Conservation (phyloP, 345 rosid species). For the Salix dunnii region DNA sequence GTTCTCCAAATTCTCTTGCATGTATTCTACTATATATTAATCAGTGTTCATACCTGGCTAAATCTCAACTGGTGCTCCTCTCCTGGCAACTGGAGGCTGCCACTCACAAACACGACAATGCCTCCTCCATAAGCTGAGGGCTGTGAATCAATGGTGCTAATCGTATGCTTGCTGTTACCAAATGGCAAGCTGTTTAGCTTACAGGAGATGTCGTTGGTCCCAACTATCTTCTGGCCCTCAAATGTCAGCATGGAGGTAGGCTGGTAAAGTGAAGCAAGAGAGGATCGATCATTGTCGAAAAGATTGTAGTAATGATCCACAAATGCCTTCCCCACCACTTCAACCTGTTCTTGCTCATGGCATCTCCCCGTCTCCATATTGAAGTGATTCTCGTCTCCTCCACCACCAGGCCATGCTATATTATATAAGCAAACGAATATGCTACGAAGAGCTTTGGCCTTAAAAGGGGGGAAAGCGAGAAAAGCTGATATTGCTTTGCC, state of each 20-base stretch:
- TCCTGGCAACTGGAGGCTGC: constrained; percentile 61
- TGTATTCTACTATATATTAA: too few relatives aligned
- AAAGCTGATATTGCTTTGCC: constrained; percentile 10
- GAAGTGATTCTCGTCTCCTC: constrained; percentile 2
- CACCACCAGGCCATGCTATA: not conserved
- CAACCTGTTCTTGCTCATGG: constrained; percentile 55
- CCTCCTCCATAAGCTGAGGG: constrained; percentile 56
- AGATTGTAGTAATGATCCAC: constrained; percentile 72
- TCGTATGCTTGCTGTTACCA: constrained; percentile 57
- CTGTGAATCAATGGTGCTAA: constrained; percentile 76
- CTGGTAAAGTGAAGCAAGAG: constrained; percentile 56
- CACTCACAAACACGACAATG: constrained; percentile 72
- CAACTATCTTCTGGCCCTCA: constrained; percentile 61
- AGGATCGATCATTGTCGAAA: constrained; percentile 55
- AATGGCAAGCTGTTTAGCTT: constrained; percentile 68
- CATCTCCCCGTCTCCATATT: not conserved
- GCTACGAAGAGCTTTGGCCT: constrained; percentile 1
- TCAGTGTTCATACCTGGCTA: constrained; percentile 53
- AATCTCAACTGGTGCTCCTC: constrained; percentile 69
- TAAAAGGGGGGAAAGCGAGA: not conserved
- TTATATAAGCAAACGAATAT: constrained; percentile 12
- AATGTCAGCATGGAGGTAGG: constrained; percentile 71
- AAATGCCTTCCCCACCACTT: constrained; percentile 66
- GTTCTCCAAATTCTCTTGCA: too few relatives aligned
- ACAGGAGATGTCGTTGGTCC: constrained; percentile 49